Percentiles rank a stretch among this genome's conserved stretches.
These are phyloP conservation scores for Lactifluus rugatus DNA, from an alignment of 768 basidiomycete species.

Conservation along the genomic window DNA sequence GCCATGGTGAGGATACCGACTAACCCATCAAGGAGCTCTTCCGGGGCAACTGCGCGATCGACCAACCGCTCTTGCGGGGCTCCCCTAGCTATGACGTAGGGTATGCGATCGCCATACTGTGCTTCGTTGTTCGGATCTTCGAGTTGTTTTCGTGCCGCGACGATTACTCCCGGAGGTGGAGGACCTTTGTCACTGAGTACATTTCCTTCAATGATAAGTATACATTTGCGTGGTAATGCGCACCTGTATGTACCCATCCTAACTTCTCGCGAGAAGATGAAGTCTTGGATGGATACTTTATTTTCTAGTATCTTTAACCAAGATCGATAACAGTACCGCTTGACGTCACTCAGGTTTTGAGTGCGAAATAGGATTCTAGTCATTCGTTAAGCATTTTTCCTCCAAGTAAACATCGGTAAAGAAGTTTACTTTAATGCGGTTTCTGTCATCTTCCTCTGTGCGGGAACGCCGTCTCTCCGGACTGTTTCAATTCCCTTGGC, in stretches of 20 bases:
- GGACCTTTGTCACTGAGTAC: slow-evolving; percentile 60
- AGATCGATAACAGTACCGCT: slow-evolving; percentile 73
- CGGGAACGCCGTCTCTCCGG: slow-evolving; percentile 82
- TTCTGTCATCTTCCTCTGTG: slow-evolving; percentile 90
- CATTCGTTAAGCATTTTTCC: slow-evolving; percentile 1
- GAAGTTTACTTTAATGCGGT: slow-evolving; percentile 69
- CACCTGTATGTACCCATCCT: slow-evolving; percentile 89
- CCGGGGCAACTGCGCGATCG: slow-evolving; percentile 65
- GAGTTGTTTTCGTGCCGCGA: slow-evolving; percentile 67
- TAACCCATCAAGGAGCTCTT: slow-evolving; percentile 58
- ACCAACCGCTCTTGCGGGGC: slow-evolving; percentile 55
- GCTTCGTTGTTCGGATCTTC: slow-evolving; percentile 74
- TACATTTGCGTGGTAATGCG: slow-evolving; percentile 7
- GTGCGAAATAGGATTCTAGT: slow-evolving; percentile 80
- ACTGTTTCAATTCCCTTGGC: slow-evolving; percentile 99
- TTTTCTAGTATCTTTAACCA: slow-evolving; percentile 82
- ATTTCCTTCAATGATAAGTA: background rate
- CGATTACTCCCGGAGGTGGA: slow-evolving; percentile 86
- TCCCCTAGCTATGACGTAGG: slow-evolving; percentile 75
- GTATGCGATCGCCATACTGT: slow-evolving; percentile 89
- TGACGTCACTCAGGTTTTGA: slow-evolving; percentile 82
- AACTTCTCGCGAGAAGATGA: slow-evolving; percentile 91
- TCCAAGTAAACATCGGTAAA: background rate
- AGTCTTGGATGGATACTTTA: slow-evolving; percentile 79
- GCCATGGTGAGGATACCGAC: slow-evolving; percentile 13